Base-by-base conservation (phyloP, 805 yeast species). In the Candida morakotiae region DNA sequence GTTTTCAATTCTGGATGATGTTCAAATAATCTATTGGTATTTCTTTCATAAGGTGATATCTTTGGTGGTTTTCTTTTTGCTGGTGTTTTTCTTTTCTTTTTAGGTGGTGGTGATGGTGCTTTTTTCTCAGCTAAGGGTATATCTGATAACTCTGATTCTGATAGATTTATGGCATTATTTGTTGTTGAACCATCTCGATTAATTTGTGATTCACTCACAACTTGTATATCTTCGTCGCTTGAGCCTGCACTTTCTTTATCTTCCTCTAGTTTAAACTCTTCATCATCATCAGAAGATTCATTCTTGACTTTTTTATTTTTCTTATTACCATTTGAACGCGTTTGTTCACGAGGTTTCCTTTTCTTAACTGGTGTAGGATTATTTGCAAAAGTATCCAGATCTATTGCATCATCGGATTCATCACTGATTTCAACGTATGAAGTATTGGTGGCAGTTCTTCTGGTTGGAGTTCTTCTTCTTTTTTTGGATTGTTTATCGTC, bases 1-100 rank as follows among this genome's bases (percentile, higher is more conserved):
- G 76, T 76, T 42, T 73, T 71, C 37, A 93, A 65, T 38, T 84
- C 81, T 0, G 96, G 96, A 57, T 93, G 98, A 38, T 75, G 69
- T 28, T 76, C 83, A 50, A 72, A 85, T 14, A 93, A 63, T 40
- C 74, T 75, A 26, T 69, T 68, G 1, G 95, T 86, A 52, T 79
- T 73, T 32, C 91, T 67, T 30, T 83, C 80, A 58, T 75, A 83
- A 23, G 80, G 79, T 2, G 88, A 81, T 4, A 80, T 62, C 49
- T 80, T 81, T 6, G 78, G 81, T 46, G 73, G 72, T 9, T 72
- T 69, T 41, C 64, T 60, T 46, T 62, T 58, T 46, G 59, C 62
- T 15, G 55, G 42, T 5, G 48, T 30, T 37, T 42, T 44, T 29
- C 35, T 35, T 28, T 28, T 31, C 39, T 32, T 38, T 16, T 31